Evolutionary conservation across 2,329 filamentous ascomycete genomes (phyloP), one percentile per base, ranked within the genome.

Genomic region (Acarospora socialis): DNA sequence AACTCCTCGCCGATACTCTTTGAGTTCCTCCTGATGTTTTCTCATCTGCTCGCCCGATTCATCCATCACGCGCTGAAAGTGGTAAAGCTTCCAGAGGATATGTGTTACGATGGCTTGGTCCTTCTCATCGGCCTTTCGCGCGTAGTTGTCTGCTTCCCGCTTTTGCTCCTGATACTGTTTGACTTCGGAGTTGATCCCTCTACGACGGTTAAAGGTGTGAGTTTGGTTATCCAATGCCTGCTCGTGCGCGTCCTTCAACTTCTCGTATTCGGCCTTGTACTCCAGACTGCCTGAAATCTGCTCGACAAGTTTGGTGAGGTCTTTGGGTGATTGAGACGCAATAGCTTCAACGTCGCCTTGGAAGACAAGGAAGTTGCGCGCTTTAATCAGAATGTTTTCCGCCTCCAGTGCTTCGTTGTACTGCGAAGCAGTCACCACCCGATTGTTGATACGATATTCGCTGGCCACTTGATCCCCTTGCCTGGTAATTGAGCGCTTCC

Each of bases 81-180:
- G 84, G 53, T 83, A 95, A 2, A 98, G 66, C 57, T 94, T 95
- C 87, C 87, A 98, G 9, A 98, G 63, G 20, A 92, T 86, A 43
- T 95, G 87, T 1, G 80, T 86, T 34, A 95, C 81, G 35, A 94
- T 80, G 5, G 87, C 90, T 33, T 82, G 72, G 51, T 98, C 87
- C 30, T 82, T 76, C 53, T 95, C 83, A 33, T 90, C 80, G 1
- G 80, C 80, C 56, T 94, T 95, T 42, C 73, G 76, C 50, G 92
- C 81, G 51, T 87, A 98, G 45, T 78, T 87, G 43, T 98, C 90
- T 4, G 87, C 87, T 51, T 95, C 90, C 44, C 76, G 77, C 60
- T 95, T 95, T 56, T 95, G 87, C 53, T 95, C 84, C 49, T 92
- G 81, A 49, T 94, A 98, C 48, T 93, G 84, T 53, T 90, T 93